Conservation (phyloP, 116 monocot species). For the Posidonia oceanica region DNA sequence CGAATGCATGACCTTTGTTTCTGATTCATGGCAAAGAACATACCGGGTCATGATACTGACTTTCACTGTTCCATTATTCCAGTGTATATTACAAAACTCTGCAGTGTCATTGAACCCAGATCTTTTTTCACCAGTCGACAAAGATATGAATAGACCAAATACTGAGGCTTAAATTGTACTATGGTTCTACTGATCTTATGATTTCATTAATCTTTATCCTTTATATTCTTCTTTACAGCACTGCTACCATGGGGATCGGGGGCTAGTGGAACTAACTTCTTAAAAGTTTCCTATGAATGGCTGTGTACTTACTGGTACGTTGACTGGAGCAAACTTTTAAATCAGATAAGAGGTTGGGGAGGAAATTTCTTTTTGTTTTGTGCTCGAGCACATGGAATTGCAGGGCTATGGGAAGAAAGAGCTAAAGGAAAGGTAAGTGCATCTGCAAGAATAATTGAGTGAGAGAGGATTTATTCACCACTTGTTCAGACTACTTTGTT, state of each 20-base stretch:
- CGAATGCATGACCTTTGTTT: too few relatives aligned
- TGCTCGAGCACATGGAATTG: constrained; percentile 85
- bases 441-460: background rate
- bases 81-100: too few relatives aligned
- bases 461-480: too few relatives aligned
- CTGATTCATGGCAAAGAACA: too few relatives aligned
- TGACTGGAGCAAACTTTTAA: constrained; percentile 96
- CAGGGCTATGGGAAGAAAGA: constrained; percentile 73
- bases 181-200: too few relatives aligned
- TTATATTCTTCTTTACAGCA: constrained; percentile 23
- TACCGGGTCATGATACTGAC: too few relatives aligned
- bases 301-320: constrained; percentile 84
- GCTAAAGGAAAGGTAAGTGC: constrained; percentile 74
- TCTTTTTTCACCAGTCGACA: too few relatives aligned
- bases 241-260: constrained; percentile 77
- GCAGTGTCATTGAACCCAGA: too few relatives aligned
- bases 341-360: constrained; percentile 94
- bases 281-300: constrained; percentile 99
- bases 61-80: too few relatives aligned
- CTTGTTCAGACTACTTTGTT: background rate
- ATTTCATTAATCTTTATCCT: background rate
- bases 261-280: constrained; percentile 96
- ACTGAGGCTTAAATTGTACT: too few relatives aligned
- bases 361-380: constrained; percentile 99
- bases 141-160: too few relatives aligned